phyloP scores from a whole-genome alignment of 1,284 basidiomycete species.

The Trichosporon sp. region DNA sequence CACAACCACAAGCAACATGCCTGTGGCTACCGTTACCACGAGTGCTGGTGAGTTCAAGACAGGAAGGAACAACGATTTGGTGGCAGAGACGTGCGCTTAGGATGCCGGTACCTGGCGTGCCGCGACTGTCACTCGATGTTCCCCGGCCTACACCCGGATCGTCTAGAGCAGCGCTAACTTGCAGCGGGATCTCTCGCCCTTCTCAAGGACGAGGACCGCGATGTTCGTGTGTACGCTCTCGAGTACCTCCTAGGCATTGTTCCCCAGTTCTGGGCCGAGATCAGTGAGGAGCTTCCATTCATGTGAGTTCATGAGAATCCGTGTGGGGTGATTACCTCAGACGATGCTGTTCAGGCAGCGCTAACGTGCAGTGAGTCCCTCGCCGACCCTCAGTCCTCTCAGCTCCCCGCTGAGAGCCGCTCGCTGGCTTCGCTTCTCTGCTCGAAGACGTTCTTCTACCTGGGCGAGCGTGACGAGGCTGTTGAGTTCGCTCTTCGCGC shows the following conservation, averaged over 20 bases:
- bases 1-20: slow-evolving; percentile 24
- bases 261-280: slow-evolving; percentile 94
- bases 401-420: slow-evolving; percentile 64
- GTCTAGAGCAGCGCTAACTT: neutral
- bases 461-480: slow-evolving; percentile 88
- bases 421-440: slow-evolving; percentile 79
- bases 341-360: neutral
- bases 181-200: slow-evolving; percentile 81
- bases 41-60: slow-evolving; percentile 29
- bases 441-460: slow-evolving; percentile 93
- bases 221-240: slow-evolving; percentile 85
- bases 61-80: neutral
- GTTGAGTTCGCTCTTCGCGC: slow-evolving; percentile 86
- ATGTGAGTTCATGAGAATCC: slow-evolving; percentile 57
- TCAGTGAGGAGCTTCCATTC: slow-evolving; percentile 81
- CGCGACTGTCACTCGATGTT: neutral
- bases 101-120: neutral
- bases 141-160: neutral
- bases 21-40: slow-evolving; percentile 39
- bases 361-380: slow-evolving; percentile 65
- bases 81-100: neutral
- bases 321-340: neutral
- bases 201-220: slow-evolving; percentile 70
- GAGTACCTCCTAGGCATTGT: slow-evolving; percentile 73
- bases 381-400: slow-evolving; percentile 64